Evolutionary conservation across 257 asterid genomes (phyloP).

Genomic region (Primulina eburnea): DNA sequence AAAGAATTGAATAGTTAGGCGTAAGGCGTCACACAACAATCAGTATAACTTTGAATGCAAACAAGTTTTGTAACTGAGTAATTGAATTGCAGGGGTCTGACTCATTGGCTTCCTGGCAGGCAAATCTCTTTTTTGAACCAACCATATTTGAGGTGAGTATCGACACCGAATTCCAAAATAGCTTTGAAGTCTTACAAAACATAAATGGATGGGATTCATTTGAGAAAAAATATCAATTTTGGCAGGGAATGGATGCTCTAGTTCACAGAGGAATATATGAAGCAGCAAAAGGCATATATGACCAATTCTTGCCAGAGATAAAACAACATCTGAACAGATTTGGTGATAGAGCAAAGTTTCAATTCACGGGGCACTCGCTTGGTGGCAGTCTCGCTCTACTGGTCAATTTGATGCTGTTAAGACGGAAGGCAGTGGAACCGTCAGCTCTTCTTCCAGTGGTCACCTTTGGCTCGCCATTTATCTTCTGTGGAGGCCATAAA

Average conservation of each 20-base stretch:
- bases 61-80: not conserved
- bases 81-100: constrained; percentile 69
- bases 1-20: not conserved
- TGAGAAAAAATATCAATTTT: not conserved
- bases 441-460: constrained; percentile 74
- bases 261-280: constrained; percentile 92
- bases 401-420: constrained; percentile 71
- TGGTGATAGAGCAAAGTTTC: constrained; percentile 71
- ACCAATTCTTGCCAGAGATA: constrained; percentile 80
- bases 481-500: constrained; percentile 78
- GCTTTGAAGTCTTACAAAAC: not conserved
- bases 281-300: constrained; percentile 90
- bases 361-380: constrained; percentile 85
- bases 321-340: constrained; percentile 49
- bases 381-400: constrained; percentile 96
- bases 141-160: constrained; percentile 65
- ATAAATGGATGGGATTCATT: not conserved
- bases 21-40: not conserved
- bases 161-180: not conserved
- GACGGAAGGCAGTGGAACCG: constrained; percentile 44
- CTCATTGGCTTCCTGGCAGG: constrained; percentile 87
- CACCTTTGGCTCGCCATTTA: constrained; percentile 81
- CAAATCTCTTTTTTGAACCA: constrained; percentile 88
- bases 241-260: constrained; percentile 64
- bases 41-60: not conserved